Evolutionary conservation across 768 basidiomycete species (phyloP), one percentile per base, ranked within the genome.

Genomic region (Pholiota microspora): DNA sequence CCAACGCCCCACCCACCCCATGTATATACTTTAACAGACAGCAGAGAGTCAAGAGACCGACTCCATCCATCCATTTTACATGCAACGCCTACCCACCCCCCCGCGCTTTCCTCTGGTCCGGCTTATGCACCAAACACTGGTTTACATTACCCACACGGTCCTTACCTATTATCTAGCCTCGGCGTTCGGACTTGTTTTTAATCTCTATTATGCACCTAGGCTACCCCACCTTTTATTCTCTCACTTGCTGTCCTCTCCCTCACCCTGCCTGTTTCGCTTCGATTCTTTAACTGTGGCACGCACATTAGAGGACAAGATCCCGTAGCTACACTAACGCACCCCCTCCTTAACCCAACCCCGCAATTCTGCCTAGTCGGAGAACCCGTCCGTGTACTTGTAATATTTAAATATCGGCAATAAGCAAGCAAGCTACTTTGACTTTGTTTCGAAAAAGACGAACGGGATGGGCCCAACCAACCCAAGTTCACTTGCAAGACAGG

Each of bases 121-220:
- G 27, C 21, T 50, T 36, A 15, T 36, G 34, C 36, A 24, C 53
- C 42, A 38, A 32, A 48, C 45, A 44, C 48, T 36, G 52, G 54
- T 59, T 54, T 64, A 62, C 56, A 45, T 55, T 59, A 58, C 45
- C 40, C 54, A 56, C 54, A 61, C 60, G 53, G 50, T 60, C 59
- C 51, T 60, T 65, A 60, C 59, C 57, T 57, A 57, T 45, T 49
- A 51, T 51, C 18, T 51, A 44, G n/a, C 55, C 51, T 54, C 57
- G 57, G 55, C 57, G 54, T 56, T 59, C 59, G 59, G 62, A 62
- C 63, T 58, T 51, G 44, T 56, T 58, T 56, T 56, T 54, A 49
- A 55, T 51, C 48, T 44, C 44, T 49, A 58, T 49, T 54, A 54
- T 38, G 49, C 49, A 50, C 34, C 49, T 50, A 50, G 49, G 49